Evolutionary conservation across 2,329 filamentous ascomycete genomes (phyloP).

Genomic region (Calonectria naviculata): DNA sequence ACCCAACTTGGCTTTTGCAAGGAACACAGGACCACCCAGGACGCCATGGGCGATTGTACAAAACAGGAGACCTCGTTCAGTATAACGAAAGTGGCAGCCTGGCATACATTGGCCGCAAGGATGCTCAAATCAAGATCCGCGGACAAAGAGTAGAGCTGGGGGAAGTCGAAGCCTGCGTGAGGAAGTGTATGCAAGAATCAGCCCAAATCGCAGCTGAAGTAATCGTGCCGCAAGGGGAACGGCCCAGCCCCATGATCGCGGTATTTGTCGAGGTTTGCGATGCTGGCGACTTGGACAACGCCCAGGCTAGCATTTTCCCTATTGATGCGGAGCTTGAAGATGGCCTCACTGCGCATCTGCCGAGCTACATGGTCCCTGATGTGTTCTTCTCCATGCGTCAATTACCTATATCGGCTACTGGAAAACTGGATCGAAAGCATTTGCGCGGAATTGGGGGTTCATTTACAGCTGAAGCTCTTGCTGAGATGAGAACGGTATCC

Average conservation of each 20-base stretch:
- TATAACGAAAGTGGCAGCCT: constrained; percentile 55
- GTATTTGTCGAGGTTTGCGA: no score
- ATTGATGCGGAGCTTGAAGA: no score
- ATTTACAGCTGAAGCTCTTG: no score
- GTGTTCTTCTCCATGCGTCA: no score
- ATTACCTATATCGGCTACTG: no score
- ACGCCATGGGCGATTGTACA: constrained; percentile 47
- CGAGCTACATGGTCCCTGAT: no score
- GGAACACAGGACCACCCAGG: constrained; percentile 29
- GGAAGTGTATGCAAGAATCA: constrained; percentile 48
- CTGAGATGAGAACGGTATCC: constrained; percentile 39
- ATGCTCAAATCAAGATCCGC: constrained; percentile 69
- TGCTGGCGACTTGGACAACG: no score
- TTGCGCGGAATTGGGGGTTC: no score
- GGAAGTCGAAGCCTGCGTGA: constrained; percentile 57
- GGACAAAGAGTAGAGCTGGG: constrained; percentile 67
- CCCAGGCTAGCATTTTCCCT: no score
- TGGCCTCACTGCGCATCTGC: no score
- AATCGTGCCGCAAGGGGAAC: not conserved
- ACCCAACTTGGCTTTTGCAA: constrained; percentile 58
- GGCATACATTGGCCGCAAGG: constrained; percentile 63
- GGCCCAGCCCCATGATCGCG: no score
- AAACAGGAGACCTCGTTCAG: constrained; percentile 60
- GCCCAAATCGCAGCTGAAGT: not conserved
- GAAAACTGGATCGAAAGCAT: no score